Percentiles rank a stretch among this genome's conserved stretches.
Evolutionary conservation across 2,329 filamentous ascomycete genomes (phyloP).

Genomic region (Colletotrichum filicis): DNA sequence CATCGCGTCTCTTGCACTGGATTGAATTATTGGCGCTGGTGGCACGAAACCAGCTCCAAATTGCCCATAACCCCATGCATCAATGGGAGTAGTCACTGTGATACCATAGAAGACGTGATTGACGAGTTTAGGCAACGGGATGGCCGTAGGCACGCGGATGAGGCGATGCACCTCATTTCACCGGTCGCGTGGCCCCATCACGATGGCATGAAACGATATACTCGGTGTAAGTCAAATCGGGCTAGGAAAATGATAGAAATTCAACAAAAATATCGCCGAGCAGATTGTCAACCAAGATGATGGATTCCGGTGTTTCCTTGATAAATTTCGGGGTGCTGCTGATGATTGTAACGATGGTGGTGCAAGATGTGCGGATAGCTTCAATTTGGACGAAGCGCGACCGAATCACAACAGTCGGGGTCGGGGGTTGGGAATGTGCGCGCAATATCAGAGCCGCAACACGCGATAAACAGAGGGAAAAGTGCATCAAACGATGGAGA

Average conservation of each 20-base stretch:
- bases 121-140: background rate
- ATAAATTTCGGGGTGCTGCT: slow-evolving; percentile 1
- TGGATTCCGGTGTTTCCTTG: slow-evolving; percentile 6
- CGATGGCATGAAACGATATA: slow-evolving; percentile 9
- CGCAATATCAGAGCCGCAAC: slow-evolving; percentile 14
- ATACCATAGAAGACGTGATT: too few relatives aligned
- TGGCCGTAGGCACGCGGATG: background rate
- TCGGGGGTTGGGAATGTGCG: background rate
- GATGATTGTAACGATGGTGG: slow-evolving; percentile 21
- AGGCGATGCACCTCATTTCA: background rate
- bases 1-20: background rate
- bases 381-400: slow-evolving; percentile 25
- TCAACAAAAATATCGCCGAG: slow-evolving; percentile 21
- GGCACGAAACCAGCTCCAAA: background rate
- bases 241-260: slow-evolving; percentile 24
- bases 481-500: slow-evolving; percentile 5
- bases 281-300: slow-evolving; percentile 25
- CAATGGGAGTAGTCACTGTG: too few relatives aligned
- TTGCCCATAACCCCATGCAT: background rate
- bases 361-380: slow-evolving; percentile 37
- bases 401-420: slow-evolving; percentile 4
- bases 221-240: slow-evolving; percentile 35
- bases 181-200: slow-evolving; percentile 26
- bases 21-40: background rate
- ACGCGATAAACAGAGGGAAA: background rate